Base-by-base conservation (phyloP, 306 rosid genomes). In the Gastrolobium villosum region DNA sequence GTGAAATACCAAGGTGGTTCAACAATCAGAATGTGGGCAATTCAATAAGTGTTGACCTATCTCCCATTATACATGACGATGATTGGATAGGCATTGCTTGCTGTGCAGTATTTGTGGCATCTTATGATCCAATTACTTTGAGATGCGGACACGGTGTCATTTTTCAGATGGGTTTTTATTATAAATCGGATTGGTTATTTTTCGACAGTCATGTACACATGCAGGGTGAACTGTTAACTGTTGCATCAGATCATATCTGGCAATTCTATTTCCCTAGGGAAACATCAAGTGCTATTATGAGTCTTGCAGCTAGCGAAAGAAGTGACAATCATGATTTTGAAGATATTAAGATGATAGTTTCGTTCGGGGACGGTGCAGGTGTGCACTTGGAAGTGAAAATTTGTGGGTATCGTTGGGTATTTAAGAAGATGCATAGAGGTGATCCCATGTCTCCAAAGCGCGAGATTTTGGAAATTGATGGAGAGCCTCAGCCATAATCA, bases 1-100 rank as follows among this genome's bases (percentile, higher is more conserved):
- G 14, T 56, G 46, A 66, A 77, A 66, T 43, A 1, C 75, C 81
- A 53, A 54, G 26, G 26, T 77, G 75, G 75, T 66, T 66, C 67
- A 54, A n/a, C 39, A 41, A 43, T 54, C 49, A 32, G 30, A 49
- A 1, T 14, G 15, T 2, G 46, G 60, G 59, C 30, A 2, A 2
- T 0, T 74, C 59, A 5, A 74, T 60, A 45, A 34, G 6, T 4
- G 14, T 74, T 0, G 70, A 60, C 10, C 35, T 48, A 44, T 8
- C 69, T 60, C 48, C 60, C 10, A 35, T 45, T 74, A 7, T 59
- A 59, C 10, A 5, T 30, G 45, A 45, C 70, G 1, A 31, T 32
- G 35, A 14, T 34, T 32, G 65, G 15, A 74, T 74, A 32, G 79
- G 70, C 2, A 0, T 61, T 60, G 60, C 13, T 9, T 60, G 7